These are phyloP conservation scores for Cardamine chenopodiifolia DNA, from an alignment of 345 rosid genomes.

Conservation along the genomic window DNA sequence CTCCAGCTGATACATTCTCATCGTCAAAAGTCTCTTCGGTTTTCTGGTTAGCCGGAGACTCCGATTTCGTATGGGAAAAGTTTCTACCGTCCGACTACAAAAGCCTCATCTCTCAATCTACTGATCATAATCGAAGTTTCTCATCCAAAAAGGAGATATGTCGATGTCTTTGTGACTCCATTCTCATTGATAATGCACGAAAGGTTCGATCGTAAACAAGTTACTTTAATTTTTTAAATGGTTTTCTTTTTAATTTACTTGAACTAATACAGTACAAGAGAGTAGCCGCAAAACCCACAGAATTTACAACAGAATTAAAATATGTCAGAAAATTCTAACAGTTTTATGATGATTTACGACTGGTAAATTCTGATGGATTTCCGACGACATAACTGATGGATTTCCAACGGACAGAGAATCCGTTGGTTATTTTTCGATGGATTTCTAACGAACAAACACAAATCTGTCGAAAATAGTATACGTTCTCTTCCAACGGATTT, in stretches of 20 bases:
- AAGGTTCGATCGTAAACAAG: constrained; percentile 42
- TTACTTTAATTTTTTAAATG: background rate
- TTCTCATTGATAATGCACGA: constrained; percentile 53
- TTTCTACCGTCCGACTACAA: constrained; percentile 55
- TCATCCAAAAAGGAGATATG: constrained; percentile 67
- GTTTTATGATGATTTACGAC: too few relatives aligned
- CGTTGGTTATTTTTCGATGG: too few relatives aligned
- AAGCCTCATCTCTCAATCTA: constrained; percentile 41
- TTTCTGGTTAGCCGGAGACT: constrained; percentile 63
- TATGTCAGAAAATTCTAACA: too few relatives aligned
- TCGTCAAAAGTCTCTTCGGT: constrained; percentile 51
- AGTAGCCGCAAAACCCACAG: too few relatives aligned
- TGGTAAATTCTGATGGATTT: too few relatives aligned
- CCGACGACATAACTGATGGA: too few relatives aligned
- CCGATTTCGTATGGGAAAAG: constrained; percentile 61
- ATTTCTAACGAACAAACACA: too few relatives aligned
- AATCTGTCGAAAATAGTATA: too few relatives aligned
- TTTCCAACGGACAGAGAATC: too few relatives aligned
- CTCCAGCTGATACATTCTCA: constrained; percentile 60
- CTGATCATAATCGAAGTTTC: constrained; percentile 21
- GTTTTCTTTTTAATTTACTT: background rate
- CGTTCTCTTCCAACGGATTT: too few relatives aligned
- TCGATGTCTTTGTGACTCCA: constrained; percentile 48
- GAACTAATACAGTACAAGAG: too few relatives aligned
- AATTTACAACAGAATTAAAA: too few relatives aligned